Conservation (phyloP, 192 early-diverging fungal genomes). For the Umbelopsis isabellina region DNA sequence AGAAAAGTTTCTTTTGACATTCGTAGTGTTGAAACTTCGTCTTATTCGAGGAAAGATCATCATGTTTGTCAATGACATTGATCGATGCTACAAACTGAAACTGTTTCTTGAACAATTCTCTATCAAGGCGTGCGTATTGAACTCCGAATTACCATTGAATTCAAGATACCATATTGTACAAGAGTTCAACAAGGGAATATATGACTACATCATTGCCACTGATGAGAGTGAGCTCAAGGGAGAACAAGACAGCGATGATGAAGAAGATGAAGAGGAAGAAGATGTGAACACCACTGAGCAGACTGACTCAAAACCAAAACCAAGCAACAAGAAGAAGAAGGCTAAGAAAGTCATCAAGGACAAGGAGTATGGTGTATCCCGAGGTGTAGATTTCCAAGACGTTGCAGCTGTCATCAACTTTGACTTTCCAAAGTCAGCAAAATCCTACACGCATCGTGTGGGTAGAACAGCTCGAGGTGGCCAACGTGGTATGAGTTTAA, state of each 20-base stretch:
- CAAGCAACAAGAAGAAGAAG: constrained; percentile 49
- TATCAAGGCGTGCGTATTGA: constrained; percentile 87
- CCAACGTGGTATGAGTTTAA: constrained; percentile 85
- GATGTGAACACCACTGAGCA: constrained; percentile 31
- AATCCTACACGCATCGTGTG: constrained; percentile 91
- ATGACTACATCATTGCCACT: constrained; percentile 95
- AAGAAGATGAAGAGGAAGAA: constrained; percentile 51
- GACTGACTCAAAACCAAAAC: constrained; percentile 29
- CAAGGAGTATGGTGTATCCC: constrained; percentile 92
- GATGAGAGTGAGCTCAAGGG: constrained; percentile 81
- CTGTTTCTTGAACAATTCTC: constrained; percentile 98
- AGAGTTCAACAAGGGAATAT: constrained; percentile 95
- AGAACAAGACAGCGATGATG: constrained; percentile 65
- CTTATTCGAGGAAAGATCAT: constrained; percentile 91
- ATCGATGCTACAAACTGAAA: constrained; percentile 88
- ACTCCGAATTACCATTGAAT: constrained; percentile 94
- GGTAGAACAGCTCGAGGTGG: constrained; percentile 95
- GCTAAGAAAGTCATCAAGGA: constrained; percentile 59
- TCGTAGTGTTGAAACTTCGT: constrained; percentile 88
- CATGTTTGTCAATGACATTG: constrained; percentile 96
- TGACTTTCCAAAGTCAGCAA: constrained; percentile 87
- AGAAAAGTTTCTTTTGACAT: constrained; percentile 88
- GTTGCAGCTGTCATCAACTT: constrained; percentile 96
- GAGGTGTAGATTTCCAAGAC: constrained; percentile 95
- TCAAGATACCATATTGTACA: constrained; percentile 94